These are phyloP conservation scores for Dendrobium huoshanense DNA, from an alignment of 106 monocot species.

Conservation along the genomic window DNA sequence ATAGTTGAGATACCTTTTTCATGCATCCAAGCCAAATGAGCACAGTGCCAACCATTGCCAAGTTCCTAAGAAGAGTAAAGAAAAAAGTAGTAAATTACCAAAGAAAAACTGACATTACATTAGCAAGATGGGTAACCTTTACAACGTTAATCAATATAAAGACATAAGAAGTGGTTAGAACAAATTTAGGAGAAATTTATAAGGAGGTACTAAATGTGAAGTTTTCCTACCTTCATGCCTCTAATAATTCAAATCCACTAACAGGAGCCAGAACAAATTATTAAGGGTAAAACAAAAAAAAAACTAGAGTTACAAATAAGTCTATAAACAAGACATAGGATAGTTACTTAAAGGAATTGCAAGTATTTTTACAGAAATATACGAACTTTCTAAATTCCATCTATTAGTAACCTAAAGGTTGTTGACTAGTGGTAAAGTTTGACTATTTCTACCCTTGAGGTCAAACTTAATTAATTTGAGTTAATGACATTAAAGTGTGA, in stretches of 20 bases:
- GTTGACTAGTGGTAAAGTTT: too few species aligned
- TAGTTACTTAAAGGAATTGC: too few species aligned
- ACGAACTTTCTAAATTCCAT: too few species aligned
- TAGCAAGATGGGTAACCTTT: neutral
- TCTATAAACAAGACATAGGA: too few species aligned
- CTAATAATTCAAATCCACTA: neutral
- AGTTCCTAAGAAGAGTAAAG: constrained; percentile 14
- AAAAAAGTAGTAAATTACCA: neutral
- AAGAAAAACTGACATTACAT: neutral
- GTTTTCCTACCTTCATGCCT: neutral
- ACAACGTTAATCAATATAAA: neutral
- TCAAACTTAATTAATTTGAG: too few species aligned
- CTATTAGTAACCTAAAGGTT: too few species aligned
- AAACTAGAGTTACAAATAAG: too few species aligned
- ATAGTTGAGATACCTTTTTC: constrained; percentile 23
- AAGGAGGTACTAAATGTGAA: neutral
- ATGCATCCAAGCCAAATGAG: constrained; percentile 20
- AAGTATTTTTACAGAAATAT: too few species aligned
- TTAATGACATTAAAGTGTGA: too few species aligned
- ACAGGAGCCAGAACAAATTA: neutral
- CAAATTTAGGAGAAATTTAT: neutral
- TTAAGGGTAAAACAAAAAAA: too few species aligned
- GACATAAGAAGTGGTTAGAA: neutral
- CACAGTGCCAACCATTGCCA: constrained; percentile 18
- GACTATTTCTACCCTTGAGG: too few species aligned